These are phyloP conservation scores for Mycena epipterygia DNA, from an alignment of 768 basidiomycete species.

Conservation along the genomic window DNA sequence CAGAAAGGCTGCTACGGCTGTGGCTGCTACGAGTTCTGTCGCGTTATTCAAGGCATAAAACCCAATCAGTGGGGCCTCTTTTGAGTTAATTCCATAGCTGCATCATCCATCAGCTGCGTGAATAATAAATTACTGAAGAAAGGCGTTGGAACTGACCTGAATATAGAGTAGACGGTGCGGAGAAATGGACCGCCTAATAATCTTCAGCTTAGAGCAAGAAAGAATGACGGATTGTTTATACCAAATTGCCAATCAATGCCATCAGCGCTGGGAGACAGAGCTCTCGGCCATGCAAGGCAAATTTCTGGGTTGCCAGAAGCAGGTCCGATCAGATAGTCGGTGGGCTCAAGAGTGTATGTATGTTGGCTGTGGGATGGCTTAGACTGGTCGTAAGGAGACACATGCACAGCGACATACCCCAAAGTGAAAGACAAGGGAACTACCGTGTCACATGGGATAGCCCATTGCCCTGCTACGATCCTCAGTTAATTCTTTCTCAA, in stretches of 20 bases:
- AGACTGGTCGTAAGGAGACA: conserved; percentile 36
- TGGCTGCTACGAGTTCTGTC: conserved; percentile 56
- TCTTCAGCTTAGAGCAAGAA: neutral
- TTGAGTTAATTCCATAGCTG: conserved; percentile 81
- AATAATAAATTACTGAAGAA: neutral
- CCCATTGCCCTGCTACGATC: conserved; percentile 75
- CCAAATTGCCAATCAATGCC: conserved; percentile 90
- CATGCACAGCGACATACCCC: conserved; percentile 58
- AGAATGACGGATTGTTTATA: conserved; percentile 40
- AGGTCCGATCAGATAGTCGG: conserved; percentile 84
- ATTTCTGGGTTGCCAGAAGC: conserved; percentile 72
- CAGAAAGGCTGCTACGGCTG: conserved; percentile 64
- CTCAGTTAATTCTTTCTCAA: conserved; percentile 1
- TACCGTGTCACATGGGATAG: conserved; percentile 75
- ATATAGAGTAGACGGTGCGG: conserved; percentile 83
- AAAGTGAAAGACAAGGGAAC: conserved; percentile 76
- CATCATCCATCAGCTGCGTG: neutral
- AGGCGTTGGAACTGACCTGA: conserved; percentile 63
- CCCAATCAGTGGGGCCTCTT: conserved; percentile 85
- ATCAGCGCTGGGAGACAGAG: conserved; percentile 73
- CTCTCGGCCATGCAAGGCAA: conserved; percentile 83
- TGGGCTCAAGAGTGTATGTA: conserved; percentile 76
- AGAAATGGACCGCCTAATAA: conserved; percentile 72
- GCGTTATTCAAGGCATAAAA: conserved; percentile 71
- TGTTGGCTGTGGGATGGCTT: conserved; percentile 26